Conservation (phyloP, 2,329 filamentous ascomycete species). For the Botrytis aclada region DNA sequence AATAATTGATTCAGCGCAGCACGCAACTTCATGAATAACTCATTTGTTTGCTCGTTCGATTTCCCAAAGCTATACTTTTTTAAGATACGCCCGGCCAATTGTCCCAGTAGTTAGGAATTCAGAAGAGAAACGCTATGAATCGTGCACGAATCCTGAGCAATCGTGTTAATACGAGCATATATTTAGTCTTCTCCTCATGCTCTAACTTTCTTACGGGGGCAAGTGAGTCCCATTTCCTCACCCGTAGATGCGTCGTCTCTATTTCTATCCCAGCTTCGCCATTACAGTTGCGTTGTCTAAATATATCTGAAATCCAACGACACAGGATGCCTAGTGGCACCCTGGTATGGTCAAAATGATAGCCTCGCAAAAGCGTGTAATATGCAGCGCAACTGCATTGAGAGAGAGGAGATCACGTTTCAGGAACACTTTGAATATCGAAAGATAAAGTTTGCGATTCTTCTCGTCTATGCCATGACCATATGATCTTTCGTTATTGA, state of each 20-base stretch:
- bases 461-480: neutral
- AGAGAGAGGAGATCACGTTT: neutral
- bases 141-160: neutral
- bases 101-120: neutral
- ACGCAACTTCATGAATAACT: neutral
- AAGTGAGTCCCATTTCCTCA: neutral
- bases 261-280: neutral
- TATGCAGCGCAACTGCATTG: no score
- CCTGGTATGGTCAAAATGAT: neutral
- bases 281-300: neutral
- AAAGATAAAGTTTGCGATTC: neutral
- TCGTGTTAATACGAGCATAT: neutral
- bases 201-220: neutral
- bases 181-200: neutral
- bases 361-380: neutral
- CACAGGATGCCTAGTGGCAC: neutral
- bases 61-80: neutral
- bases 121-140: neutral
- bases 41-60: neutral
- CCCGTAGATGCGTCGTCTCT: neutral
- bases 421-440: neutral
- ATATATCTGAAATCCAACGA: neutral
- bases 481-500: neutral
- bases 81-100: neutral
- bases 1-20: neutral